Evolutionary conservation across 108 stramenopile genomes (phyloP).

Genomic region (Craspedostauros australis): DNA sequence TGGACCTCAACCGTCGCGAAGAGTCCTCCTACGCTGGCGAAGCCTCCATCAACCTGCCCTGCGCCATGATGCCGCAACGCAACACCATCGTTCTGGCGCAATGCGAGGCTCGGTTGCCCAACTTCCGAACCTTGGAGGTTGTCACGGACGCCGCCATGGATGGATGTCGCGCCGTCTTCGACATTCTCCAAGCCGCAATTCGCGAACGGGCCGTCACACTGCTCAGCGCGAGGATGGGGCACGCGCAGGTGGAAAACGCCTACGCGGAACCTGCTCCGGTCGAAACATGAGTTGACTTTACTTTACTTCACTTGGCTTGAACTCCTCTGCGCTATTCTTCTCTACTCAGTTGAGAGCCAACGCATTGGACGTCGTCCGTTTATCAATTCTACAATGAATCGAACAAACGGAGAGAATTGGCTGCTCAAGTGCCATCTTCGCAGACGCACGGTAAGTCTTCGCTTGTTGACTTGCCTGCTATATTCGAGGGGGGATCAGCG

Average conservation of each 20-base stretch:
- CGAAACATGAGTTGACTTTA: too few species aligned
- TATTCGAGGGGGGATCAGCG: too few species aligned
- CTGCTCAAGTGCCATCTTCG: too few species aligned
- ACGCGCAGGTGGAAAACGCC: conserved; percentile 29
- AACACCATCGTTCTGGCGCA: conserved; percentile 79
- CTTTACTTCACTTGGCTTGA: too few species aligned
- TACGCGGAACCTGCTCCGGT: too few species aligned
- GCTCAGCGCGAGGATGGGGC: conserved; percentile 45
- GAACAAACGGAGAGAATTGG: too few species aligned
- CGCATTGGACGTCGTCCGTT: too few species aligned
- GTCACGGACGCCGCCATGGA: conserved; percentile 78
- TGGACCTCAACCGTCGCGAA: conserved; percentile 78
- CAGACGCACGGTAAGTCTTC: too few species aligned
- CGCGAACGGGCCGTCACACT: conserved; percentile 56
- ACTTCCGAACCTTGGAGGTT: conserved; percentile 46
- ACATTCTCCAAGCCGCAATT: conserved; percentile 70
- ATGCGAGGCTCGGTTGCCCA: conserved; percentile 76
- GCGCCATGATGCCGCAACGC: conserved; percentile 81
- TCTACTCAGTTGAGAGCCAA: too few species aligned
- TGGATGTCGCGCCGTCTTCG: conserved; percentile 80
- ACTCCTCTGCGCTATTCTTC: too few species aligned
- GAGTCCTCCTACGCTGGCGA: conserved; percentile 39
- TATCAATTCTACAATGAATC: too few species aligned
- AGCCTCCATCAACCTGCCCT: conserved; percentile 65
- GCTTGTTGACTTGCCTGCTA: too few species aligned